Conservation (phyloP, 2,329 filamentous ascomycete species). For the Cytospora mali region DNA sequence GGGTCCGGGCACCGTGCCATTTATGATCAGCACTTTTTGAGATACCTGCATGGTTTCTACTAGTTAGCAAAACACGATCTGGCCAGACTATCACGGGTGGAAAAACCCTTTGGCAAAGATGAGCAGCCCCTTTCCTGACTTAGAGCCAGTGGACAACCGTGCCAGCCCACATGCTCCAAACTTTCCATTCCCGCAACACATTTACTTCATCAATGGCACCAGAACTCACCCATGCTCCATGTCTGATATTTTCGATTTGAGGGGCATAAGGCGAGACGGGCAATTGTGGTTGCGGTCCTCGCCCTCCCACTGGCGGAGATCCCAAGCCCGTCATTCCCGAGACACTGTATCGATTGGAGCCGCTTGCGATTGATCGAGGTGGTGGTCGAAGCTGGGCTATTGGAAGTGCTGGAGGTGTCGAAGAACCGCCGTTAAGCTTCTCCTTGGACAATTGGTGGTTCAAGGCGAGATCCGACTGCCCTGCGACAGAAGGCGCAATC, state of each 20-base stretch:
- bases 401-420: conserved; percentile 36
- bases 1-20: conserved; percentile 78
- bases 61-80: background rate
- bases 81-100: background rate
- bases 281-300: conserved; percentile 53
- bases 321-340: conserved; percentile 65
- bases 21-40: conserved; percentile 83
- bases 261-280: conserved; percentile 81
- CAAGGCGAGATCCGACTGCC: conserved; percentile 66
- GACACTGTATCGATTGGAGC: conserved; percentile 63
- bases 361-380: conserved; percentile 41
- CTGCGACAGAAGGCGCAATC: conserved; percentile 68
- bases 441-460: conserved; percentile 55
- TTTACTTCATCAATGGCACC: background rate
- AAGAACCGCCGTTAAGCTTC: conserved; percentile 27
- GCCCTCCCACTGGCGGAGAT: conserved; percentile 56
- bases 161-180: background rate
- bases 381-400: conserved; percentile 42
- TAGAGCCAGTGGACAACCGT: background rate
- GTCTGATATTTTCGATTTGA: conserved; percentile 74
- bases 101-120: background rate
- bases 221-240: conserved; percentile 78
- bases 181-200: background rate
- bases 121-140: background rate
- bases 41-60: conserved; percentile 64